phyloP scores from a whole-genome alignment of 1,139 yeast genomes.

The Meyerozyma guilliermondii region DNA sequence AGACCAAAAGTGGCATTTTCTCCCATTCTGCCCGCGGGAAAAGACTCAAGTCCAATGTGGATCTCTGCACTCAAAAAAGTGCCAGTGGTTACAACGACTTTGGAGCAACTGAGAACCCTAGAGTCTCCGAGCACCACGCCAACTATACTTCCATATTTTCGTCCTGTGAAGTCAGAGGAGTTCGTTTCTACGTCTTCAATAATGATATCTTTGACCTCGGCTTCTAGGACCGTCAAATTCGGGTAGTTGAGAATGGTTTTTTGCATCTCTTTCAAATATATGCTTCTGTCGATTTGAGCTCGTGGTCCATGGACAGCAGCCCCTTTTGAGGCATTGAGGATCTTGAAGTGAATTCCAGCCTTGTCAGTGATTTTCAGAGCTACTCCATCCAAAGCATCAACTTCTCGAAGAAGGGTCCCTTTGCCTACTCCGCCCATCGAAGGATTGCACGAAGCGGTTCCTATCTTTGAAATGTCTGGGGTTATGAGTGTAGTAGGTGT shows the following conservation, averaged over 20 bases:
- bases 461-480: constrained; percentile 69
- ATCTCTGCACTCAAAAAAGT: constrained; percentile 93
- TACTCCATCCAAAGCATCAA: constrained; percentile 95
- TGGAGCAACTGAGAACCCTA: constrained; percentile 48
- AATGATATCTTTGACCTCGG: constrained; percentile 81
- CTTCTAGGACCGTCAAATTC: constrained; percentile 60
- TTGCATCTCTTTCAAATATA: constrained; percentile 82
- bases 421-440: constrained; percentile 98
- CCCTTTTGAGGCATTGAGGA: constrained; percentile 83
- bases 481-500: constrained; percentile 70
- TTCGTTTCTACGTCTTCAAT: constrained; percentile 20
- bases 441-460: constrained; percentile 96
- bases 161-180: constrained; percentile 24
- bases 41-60: constrained; percentile 75
- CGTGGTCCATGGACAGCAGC: constrained; percentile 99
- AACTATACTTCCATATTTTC: constrained; percentile 40
- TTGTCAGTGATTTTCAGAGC: constrained; percentile 78
- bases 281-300: constrained; percentile 86
- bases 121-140: constrained; percentile 79
- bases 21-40: constrained; percentile 91
- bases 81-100: constrained; percentile 90
- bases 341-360: constrained; percentile 91
- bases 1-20: constrained; percentile 90
- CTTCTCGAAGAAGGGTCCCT: constrained; percentile 86
- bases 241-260: constrained; percentile 52